Base-by-base conservation (phyloP, 1,139 yeast species). In the Lizanozyma gosingica region DNA sequence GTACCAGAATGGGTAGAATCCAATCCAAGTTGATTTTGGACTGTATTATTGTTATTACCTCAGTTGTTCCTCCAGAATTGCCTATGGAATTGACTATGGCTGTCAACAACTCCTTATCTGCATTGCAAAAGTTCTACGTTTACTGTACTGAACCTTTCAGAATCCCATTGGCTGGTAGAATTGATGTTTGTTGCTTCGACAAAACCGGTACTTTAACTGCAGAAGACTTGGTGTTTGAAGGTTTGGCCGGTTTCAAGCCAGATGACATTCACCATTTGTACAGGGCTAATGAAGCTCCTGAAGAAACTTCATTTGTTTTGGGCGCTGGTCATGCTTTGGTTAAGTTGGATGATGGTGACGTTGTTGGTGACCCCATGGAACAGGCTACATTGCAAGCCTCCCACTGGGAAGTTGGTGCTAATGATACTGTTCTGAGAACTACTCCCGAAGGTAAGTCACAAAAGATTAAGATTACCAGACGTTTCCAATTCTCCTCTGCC, bases 11-110 rank as follows among this genome's bases (percentile, higher is more conserved):
- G 86, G 97, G 96, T 53, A 83, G 98, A 67, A 78, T 86, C 53
- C 95, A 92, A 62, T 85, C 95, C 42, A 92, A 92, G 65, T 77
- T 92, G 58, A 82, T 92, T 51, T 75, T 92, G 58, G 97, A 92
- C 64, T 94, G 98, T 80, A 84, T 92, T 50, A 78, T 92, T 57
- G 94, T 92, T 53, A 77, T 92, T 52, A 92, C 99, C 16, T 90
- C 97, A 38, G 99, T 92, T 50, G 99, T 92, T 36, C 99, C 99
- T 36, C 98, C 99, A 40, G 99, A 92, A 66, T 75, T 92, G 51
- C 99, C 99, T 40, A 94, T 92, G 98, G 98, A 92, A 69, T 77
- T 92, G 54, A 92, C 98, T 27, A 83, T 92, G 90, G 98, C 98
- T 45, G 98, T 92, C 36, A 92, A 92, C 63, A 74, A 87, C 36